Base-by-base conservation (phyloP, 2,329 filamentous ascomycete genomes). In the Calonectria ilicicola region DNA sequence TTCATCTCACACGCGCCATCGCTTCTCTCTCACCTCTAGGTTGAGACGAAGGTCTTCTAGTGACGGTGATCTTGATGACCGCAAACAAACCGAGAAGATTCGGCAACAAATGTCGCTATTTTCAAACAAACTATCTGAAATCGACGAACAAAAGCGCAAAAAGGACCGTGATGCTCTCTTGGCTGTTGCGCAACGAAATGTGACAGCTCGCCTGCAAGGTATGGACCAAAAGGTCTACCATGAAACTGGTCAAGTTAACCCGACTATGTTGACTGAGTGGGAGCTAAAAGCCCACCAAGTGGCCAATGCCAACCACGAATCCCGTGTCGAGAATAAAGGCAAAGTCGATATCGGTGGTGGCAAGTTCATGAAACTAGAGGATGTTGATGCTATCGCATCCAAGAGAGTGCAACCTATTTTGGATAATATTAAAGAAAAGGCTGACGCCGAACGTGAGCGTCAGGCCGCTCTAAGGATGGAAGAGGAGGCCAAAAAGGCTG, bases 211-310 rank as follows among this genome's bases (percentile, higher is more conserved):
- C 49, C 89, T 98, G 76, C 91, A 94, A 73, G 90, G 89, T 47
- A 95, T 98, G 87, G 96, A 98, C 72, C 91, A 96, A 81, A 92
- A 92, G 79, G 90, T 98, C 15, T 95, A 92, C 76, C 88, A 90
- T 17, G 90, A 96, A 66, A 96, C 94, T 1, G 95, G 95, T 69
- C 92, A 93, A 80, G 88, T 93, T 32, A 91, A 91, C 0, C 91
- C 93, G 15, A 89, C 91, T 1, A 90, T 93, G 79, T 86, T 93
- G 77, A 92, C 90, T 29, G 91, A 95, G 65, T 97, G 95, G 95
- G 95, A 97, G 78, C 85, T 91, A 64, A 94, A 94, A 81, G 94
- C 95, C 8, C 89, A 92, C 44, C 90, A 91, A 64, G 89, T 92
- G 26, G 94, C 94, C 5, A 89, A 93, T 77, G 87, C 89, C 14